These are phyloP conservation scores for Didymella keratinophila DNA, from an alignment of 2,329 filamentous ascomycete genomes.

Conservation along the genomic window DNA sequence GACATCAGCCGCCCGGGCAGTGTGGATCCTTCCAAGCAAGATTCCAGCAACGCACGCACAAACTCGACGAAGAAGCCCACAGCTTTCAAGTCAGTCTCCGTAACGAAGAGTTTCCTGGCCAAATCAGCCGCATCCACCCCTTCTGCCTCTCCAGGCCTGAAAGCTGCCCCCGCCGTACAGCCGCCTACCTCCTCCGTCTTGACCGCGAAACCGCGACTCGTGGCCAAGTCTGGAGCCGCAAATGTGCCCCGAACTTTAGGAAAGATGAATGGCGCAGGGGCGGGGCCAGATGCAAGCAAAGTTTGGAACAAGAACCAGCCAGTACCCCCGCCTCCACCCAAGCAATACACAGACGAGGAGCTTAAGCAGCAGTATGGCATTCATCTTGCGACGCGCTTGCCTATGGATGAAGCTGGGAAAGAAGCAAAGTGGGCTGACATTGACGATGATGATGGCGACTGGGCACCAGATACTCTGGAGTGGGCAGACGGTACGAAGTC, in stretches of 20 bases:
- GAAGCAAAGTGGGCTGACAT: conserved; percentile 90
- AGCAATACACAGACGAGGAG: conserved; percentile 86
- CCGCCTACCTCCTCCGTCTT: conserved; percentile 55
- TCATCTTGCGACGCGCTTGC: conserved; percentile 80
- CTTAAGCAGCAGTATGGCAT: conserved; percentile 84
- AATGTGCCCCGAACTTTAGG: conserved; percentile 60
- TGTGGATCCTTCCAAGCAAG: conserved; percentile 61
- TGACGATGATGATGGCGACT: conserved; percentile 87
- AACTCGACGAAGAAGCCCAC: conserved; percentile 72
- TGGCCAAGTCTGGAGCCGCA: conserved; percentile 74
- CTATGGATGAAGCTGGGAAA: conserved; percentile 74
- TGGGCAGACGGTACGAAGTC: conserved; percentile 91
- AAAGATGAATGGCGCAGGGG: conserved; percentile 66
- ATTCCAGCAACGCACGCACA: conserved; percentile 66
- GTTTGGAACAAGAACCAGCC: conserved; percentile 93
- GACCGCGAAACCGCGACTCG: conserved; percentile 72
- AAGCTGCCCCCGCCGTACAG: conserved; percentile 54
- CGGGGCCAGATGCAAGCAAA: conserved; percentile 73
- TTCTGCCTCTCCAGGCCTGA: conserved; percentile 62
- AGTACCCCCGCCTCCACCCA: conserved; percentile 74
- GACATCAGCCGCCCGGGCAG: conserved; percentile 70
- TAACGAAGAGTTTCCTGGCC: conserved; percentile 85
- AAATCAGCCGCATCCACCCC: conserved; percentile 68
- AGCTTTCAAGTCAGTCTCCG: conserved; percentile 84
- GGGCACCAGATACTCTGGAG: conserved; percentile 83